phyloP scores from a whole-genome alignment of 1,284 basidiomycete species.

The Tylopilus sp. region DNA sequence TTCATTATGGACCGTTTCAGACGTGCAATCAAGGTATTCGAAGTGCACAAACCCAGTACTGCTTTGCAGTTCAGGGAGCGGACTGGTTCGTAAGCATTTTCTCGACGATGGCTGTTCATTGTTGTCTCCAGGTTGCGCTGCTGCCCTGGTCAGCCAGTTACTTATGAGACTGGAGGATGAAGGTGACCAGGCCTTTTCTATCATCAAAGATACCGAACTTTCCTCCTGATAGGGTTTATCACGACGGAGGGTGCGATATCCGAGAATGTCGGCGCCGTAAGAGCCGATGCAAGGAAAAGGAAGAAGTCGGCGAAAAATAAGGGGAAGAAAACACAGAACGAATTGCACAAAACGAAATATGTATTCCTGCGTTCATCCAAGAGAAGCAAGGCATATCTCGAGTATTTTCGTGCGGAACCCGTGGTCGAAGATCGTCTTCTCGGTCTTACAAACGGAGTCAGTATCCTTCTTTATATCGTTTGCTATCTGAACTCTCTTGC shows the following conservation, averaged over 20 bases:
- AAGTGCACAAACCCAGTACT: constrained; percentile 46
- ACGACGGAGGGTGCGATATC: constrained; percentile 44
- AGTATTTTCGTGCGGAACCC: constrained; percentile 65
- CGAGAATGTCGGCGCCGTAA: constrained; percentile 50
- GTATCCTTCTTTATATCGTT: constrained; percentile 20
- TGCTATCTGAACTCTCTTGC: constrained; percentile 2
- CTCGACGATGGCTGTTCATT: constrained; percentile 5
- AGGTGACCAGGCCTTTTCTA: constrained; percentile 39
- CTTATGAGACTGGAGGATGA: constrained; percentile 67
- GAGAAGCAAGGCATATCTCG: constrained; percentile 46
- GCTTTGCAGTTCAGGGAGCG: constrained; percentile 54
- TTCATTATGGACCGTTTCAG: constrained; percentile 36
- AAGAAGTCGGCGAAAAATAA: constrained; percentile 45
- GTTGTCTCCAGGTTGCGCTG: constrained; percentile 47
- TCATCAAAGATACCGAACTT: constrained; percentile 9
- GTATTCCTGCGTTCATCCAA: constrained; percentile 50
- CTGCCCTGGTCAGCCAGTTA: constrained; percentile 53
- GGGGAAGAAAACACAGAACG: constrained; percentile 46
- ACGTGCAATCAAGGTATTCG: constrained; percentile 69
- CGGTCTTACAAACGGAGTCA: constrained; percentile 54
- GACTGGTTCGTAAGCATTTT: constrained; percentile 45
- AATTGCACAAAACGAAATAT: constrained; percentile 54
- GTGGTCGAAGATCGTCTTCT: constrained; percentile 58
- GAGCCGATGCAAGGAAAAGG: constrained; percentile 37
- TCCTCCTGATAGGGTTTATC: constrained; percentile 52